phyloP scores from a whole-genome alignment of 306 rosid genomes.

The Aeschynomene evenia region DNA sequence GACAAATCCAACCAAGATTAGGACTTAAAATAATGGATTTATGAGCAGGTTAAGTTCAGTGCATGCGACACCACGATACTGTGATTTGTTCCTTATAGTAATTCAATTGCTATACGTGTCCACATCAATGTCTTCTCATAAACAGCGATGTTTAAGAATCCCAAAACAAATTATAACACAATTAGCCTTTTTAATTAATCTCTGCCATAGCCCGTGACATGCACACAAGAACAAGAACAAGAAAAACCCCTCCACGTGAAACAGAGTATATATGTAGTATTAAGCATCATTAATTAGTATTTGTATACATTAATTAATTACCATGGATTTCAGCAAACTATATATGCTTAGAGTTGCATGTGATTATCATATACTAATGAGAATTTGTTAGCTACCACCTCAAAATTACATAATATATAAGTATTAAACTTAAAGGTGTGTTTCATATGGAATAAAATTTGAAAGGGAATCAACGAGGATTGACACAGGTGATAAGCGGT shows the following conservation, averaged over 20 bases:
- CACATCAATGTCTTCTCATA: constrained; percentile 20
- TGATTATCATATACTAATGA: constrained; percentile 23
- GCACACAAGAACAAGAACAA: constrained; percentile 32
- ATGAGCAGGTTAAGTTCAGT: constrained; percentile 21
- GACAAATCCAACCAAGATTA: constrained; percentile 14
- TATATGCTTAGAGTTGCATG: constrained; percentile 32
- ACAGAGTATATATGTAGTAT: constrained; percentile 23
- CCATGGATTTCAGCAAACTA: neutral
- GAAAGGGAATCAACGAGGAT: too few relatives aligned
- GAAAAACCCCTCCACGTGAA: constrained; percentile 52
- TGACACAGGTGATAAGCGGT: too few relatives aligned
- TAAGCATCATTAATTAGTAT: neutral
- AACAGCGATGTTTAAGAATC: neutral
- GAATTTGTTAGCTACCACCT: too few relatives aligned
- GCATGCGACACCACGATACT: neutral
- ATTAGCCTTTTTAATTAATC: constrained; percentile 4
- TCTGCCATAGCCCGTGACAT: constrained; percentile 43
- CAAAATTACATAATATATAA: too few relatives aligned
- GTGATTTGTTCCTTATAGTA: constrained; percentile 34
- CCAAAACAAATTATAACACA: constrained; percentile 17
- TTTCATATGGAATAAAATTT: too few relatives aligned
- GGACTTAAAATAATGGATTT: neutral
- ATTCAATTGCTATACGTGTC: constrained; percentile 30
- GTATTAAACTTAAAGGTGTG: too few relatives aligned
- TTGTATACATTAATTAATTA: too few relatives aligned